Evolutionary conservation across 495 filamentous ascomycete genomes (phyloP), one percentile per base, ranked within the genome.

Genomic region (Staphylotrichum tortipilum): DNA sequence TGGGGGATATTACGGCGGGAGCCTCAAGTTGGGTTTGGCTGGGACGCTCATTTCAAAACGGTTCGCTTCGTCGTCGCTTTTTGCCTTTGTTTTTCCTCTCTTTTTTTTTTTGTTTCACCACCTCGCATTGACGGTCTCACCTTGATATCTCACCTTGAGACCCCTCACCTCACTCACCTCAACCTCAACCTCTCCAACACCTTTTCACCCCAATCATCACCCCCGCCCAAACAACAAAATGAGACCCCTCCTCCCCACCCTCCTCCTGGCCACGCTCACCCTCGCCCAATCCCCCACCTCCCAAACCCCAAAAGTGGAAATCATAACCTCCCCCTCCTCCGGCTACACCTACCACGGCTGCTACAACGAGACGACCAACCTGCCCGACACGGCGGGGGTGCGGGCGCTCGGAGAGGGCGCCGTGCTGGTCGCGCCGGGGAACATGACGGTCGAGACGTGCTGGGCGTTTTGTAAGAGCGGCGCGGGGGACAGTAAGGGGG

Each of bases 331-430:
- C 29, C 49, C 15, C 34, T 11, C 46, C 2, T 23, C 35, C 29
- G 49, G 55, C 2, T 73, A 69, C 56, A 44, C 19, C 17, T 76
- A 42, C 39, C 24, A 53, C 3, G 75, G 75, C n/a, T 78, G 75
- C 61, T 76, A 62, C 51, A 73, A 74, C 43, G 73, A 78, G 55
- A 72, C 71, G 11, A 67, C 63, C 2, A 47, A 50, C 17, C n/a
- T 68, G 0, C 45, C 63, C 5, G 60, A 57, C 39, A 66, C 52
- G 19, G 36, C 50, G 37, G 63, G 62, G 9, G 31, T 15, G 14
- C 53, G 61, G 50, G 68, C 59, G 29, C 56, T 78, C 0, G 56
- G 54, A 41, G 68, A 65, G 24, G 64, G 71, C 4, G 49, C 52
- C 10, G 57, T 53, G 47, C 50, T 61, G 42, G 58, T 60, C 11